Percentiles rank a stretch among this genome's conserved stretches.
phyloP scores from a whole-genome alignment of 345 rosid genomes.

The Aethionema arabicum region DNA sequence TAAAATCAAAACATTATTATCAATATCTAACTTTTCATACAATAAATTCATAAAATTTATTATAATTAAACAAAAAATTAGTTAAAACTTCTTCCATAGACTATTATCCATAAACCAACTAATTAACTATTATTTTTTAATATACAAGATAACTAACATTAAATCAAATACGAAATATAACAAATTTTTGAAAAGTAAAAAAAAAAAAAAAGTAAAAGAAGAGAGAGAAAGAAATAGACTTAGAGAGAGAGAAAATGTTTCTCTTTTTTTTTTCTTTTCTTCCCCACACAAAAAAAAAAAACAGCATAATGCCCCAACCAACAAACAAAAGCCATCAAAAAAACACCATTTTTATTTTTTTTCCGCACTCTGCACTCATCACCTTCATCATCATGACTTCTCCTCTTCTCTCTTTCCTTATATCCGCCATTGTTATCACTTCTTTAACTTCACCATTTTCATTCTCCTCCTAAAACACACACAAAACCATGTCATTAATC shows the following conservation, averaged over 20 bases:
- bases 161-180: not conserved
- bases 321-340: slow-evolving; percentile 42
- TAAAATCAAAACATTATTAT: too few relatives aligned
- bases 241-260: not conserved
- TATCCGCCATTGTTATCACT: slow-evolving; percentile 43
- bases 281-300: slow-evolving; percentile 28
- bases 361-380: slow-evolving; percentile 38
- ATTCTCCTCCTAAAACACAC: slow-evolving; percentile 25
- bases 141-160: too few relatives aligned
- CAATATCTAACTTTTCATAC: too few relatives aligned
- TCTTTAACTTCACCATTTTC: slow-evolving; percentile 42
- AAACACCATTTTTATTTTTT: not conserved
- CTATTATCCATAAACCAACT: too few relatives aligned
- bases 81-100: too few relatives aligned
- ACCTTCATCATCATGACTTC: slow-evolving; percentile 60
- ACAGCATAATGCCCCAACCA: slow-evolving; percentile 39
- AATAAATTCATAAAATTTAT: too few relatives aligned
- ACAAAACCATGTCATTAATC: slow-evolving; percentile 33
- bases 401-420: slow-evolving; percentile 39
- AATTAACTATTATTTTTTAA: too few relatives aligned
- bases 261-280: slow-evolving; percentile 28
- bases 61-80: too few relatives aligned
- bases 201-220: slow-evolving; percentile 31
- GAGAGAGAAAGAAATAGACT: slow-evolving; percentile 28
- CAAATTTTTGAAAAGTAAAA: slow-evolving; percentile 10